A percentile compares a stretch with the other conserved stretches of the same genome.
Conservation (phyloP, 192 early-diverging fungal genomes). For the Mortierella antarctica region DNA sequence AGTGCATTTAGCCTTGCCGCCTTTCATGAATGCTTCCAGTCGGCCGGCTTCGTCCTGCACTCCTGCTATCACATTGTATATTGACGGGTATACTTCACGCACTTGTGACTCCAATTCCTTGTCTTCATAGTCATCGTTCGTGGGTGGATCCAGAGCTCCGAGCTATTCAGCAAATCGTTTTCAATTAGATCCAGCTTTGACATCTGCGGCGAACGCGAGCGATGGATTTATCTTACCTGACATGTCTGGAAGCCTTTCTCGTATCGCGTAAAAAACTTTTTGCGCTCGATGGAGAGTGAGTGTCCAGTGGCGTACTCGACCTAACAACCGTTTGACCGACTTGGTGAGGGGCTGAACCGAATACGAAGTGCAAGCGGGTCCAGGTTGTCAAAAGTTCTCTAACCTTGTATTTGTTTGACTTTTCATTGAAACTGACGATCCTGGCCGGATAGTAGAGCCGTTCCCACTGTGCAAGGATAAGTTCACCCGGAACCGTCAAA, state of each 20-base stretch:
- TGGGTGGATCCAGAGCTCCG: constrained; percentile 21
- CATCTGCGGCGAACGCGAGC: not conserved
- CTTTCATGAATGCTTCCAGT: constrained; percentile 22
- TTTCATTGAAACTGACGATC: constrained; percentile 27
- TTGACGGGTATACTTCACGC: constrained; percentile 9
- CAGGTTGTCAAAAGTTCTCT: not conserved
- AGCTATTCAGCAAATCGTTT: constrained; percentile 3
- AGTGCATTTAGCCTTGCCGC: constrained; percentile 21
- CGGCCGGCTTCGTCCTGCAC: constrained; percentile 28
- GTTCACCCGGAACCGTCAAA: constrained; percentile 41
- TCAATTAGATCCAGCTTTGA: not conserved
- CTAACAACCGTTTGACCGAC: constrained; percentile 1
- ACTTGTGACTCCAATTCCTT: constrained; percentile 23
- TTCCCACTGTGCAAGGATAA: constrained; percentile 21
- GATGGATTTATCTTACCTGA: constrained; percentile 13
- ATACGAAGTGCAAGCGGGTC: not conserved
- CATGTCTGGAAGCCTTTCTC: constrained; percentile 45
- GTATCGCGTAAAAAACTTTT: constrained; percentile 40
- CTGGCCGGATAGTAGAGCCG: constrained; percentile 36
- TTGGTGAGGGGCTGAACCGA: not conserved
- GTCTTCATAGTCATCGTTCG: constrained; percentile 16
- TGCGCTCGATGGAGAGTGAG: constrained; percentile 26
- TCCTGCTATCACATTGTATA: constrained; percentile 33
- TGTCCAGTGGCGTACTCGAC: constrained; percentile 33
- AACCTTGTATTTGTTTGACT: constrained; percentile 51